These are phyloP conservation scores for Gigaspora rosea DNA, from an alignment of 192 early-diverging fungal genomes.

Conservation along the genomic window DNA sequence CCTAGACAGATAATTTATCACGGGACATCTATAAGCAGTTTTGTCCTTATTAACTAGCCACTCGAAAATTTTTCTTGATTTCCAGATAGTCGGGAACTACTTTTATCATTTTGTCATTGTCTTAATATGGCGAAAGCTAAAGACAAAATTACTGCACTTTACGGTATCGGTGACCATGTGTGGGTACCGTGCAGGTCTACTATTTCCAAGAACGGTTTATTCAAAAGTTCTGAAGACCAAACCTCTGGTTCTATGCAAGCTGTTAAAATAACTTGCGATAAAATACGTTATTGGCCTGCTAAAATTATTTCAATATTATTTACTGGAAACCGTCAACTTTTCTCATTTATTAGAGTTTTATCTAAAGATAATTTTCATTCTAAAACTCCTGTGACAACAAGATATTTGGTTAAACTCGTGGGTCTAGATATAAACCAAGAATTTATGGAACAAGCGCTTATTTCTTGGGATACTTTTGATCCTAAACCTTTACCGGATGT, in stretches of 20 bases:
- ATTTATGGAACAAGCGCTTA: neutral
- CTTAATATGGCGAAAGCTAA: neutral
- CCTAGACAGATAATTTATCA: neutral
- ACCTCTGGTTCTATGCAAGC: neutral
- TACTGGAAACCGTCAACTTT: neutral
- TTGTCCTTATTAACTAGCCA: neutral
- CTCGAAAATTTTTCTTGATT: neutral
- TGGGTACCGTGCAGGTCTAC: conserved; percentile 1
- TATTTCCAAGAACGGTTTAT: neutral
- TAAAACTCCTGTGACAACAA: neutral
- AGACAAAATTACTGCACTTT: neutral
- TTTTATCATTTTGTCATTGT: neutral
- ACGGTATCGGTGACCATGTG: neutral
- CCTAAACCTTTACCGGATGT: neutral
- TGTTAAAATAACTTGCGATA: neutral
- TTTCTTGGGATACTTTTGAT: neutral
- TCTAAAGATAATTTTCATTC: neutral
- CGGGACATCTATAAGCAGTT: neutral
- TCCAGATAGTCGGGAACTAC: neutral
- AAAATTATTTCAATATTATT: neutral
- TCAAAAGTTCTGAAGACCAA: conserved; percentile 1
- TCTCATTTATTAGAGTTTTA: neutral
- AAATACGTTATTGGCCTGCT: conserved; percentile 2
- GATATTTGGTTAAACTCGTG: conserved; percentile 13
- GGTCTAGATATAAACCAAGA: conserved; percentile 4